Conservation (phyloP, 495 filamentous ascomycete species). For the Neurospora tetraspora region DNA sequence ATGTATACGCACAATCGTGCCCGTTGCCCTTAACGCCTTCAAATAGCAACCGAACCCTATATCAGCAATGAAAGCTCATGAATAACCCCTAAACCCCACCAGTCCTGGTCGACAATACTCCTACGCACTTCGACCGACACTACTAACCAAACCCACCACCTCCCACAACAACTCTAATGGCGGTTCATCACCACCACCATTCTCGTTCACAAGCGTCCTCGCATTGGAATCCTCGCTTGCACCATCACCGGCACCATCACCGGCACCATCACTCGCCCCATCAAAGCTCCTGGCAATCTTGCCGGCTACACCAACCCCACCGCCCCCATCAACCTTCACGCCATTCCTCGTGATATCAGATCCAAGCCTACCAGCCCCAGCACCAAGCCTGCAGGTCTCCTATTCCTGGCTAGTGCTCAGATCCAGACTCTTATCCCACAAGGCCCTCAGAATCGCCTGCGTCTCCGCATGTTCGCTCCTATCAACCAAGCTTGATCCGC, state of each 20-base stretch:
- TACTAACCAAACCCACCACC: neutral
- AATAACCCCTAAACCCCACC: neutral
- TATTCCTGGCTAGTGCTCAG: slow-evolving; percentile 42
- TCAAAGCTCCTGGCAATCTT: neutral
- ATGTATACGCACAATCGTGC: neutral
- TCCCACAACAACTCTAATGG: neutral
- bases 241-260: neutral
- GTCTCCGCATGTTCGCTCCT: slow-evolving; percentile 36
- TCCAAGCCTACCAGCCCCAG: neutral
- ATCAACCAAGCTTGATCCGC: slow-evolving; percentile 32
- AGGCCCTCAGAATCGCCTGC: slow-evolving; percentile 34
- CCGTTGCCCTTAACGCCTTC: neutral
- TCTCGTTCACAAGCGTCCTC: neutral
- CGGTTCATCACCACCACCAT: neutral
- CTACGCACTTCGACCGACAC: neutral
- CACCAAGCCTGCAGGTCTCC: neutral
- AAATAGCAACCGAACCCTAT: neutral
- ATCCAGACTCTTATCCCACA: slow-evolving; percentile 47
- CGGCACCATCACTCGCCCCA: neutral
- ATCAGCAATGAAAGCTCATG: neutral
- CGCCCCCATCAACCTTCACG: neutral
- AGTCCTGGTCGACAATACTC: neutral
- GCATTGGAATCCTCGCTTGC: neutral
- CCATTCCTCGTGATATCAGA: neutral
- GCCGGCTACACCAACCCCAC: neutral